Evolutionary conservation across 495 filamentous ascomycete species (phyloP).

Genomic region (Mytilinidion resinicola): DNA sequence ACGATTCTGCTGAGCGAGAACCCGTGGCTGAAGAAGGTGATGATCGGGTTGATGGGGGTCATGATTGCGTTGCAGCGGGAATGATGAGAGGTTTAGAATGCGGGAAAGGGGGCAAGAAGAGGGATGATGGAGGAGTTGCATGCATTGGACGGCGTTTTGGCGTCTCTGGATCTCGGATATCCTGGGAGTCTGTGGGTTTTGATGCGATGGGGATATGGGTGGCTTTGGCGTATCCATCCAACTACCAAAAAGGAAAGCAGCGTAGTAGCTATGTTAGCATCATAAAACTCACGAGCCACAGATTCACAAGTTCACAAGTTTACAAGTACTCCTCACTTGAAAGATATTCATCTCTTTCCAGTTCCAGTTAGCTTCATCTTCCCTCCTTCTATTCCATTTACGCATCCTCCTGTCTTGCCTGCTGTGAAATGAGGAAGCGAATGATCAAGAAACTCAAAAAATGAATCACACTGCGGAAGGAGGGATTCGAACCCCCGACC

Average conservation of each 20-base stretch:
- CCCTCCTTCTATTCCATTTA: not conserved
- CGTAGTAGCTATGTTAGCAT: too few relatives aligned
- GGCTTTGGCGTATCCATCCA: too few relatives aligned
- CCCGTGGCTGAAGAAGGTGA: constrained; percentile 92
- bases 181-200: not conserved
- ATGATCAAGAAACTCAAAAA: not conserved
- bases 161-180: not conserved
- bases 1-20: constrained; percentile 96
- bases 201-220: not conserved
- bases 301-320: too few relatives aligned
- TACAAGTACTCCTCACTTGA: too few relatives aligned
- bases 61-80: constrained; percentile 92
- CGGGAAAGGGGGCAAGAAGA: not conserved
- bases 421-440: too few relatives aligned
- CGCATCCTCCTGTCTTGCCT: too few relatives aligned
- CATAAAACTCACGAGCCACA: too few relatives aligned
- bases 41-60: constrained; percentile 91
- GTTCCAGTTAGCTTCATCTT: not conserved
- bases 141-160: not conserved
- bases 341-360: not conserved
- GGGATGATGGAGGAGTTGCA: not conserved
- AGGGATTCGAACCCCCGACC: constrained; percentile 24
- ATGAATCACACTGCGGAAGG: constrained; percentile 11
- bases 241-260: too few relatives aligned
- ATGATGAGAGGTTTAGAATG: constrained; percentile 36